Base-by-base conservation (phyloP, 176 grass and related monocot genomes). In the Secale cereale region DNA sequence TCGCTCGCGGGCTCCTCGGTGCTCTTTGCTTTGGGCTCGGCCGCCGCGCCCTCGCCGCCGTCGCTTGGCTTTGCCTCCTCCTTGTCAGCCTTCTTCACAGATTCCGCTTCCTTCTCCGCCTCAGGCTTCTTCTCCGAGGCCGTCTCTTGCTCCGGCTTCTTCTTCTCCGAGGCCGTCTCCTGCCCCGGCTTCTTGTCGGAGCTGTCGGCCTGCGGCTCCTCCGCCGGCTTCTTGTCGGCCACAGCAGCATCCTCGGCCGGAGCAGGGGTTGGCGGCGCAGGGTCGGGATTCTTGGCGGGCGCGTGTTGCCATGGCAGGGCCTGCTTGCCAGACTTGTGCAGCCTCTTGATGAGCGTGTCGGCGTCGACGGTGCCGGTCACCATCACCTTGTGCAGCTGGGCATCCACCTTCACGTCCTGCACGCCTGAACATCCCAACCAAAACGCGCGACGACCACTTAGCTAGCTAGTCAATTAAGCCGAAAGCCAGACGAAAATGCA, bases 321-420 rank as follows among this genome's bases (percentile, higher is more conserved):
- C 66, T 94, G 93, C 86, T 95, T 95, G 23, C 88, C 86, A 0
- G 80, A 90, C 87, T 98, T 98, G 62, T 86, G 68, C 52, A 98
- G 87, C 86, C 78, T 41, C 86, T 67, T 90, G 14, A 95, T 62
- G 22, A 95, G 83, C 33, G 72, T 83, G 9, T 86, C 64, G 40
- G 84, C 86, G 84, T 87, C 78, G 1, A 92, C 86, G 2, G 81
- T 91, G 20, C 96, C 89, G 0, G 78, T 89, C 36, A 98, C 93
- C 0, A 83, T 84, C 23, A 98, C 96, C 93, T 95, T 98, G 83
- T 95, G 78, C 85, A 90, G 89, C 81, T 59, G 59, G 3, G 82
- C 68, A 63, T 98, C 96, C 19, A 98, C 85, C 33, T 15, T 52
- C 75, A 92, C 85, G 41, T 79, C 83, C 15, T 87, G 40, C 79